Percentiles rank a stretch among this genome's conserved stretches.
These are phyloP conservation scores for Neurospora tetraspora DNA, from an alignment of 495 filamentous ascomycete genomes.

Conservation along the genomic window DNA sequence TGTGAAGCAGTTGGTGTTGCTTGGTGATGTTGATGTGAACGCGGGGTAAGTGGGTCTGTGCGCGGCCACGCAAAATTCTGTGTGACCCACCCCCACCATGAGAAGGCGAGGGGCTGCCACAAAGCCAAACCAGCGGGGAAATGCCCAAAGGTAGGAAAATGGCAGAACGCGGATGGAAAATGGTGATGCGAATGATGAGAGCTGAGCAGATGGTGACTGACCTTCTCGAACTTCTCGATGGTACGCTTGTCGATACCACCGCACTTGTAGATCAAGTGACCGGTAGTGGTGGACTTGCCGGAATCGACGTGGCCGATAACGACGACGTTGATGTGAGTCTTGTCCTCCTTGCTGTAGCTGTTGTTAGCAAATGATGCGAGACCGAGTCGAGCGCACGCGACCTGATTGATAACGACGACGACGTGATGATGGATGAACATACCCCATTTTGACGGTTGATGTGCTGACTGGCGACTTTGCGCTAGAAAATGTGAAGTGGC, in stretches of 20 bases:
- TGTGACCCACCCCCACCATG: constrained; percentile 24
- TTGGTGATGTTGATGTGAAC: neutral
- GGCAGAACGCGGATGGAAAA: neutral
- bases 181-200: constrained; percentile 2
- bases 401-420: neutral
- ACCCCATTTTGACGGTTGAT: constrained; percentile 25
- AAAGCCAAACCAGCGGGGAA: constrained; percentile 13
- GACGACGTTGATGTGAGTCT: constrained; percentile 91
- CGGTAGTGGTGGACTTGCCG: constrained; percentile 94
- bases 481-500: constrained; percentile 20
- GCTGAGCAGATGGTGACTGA: constrained; percentile 33
- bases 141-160: constrained; percentile 7
- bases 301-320: constrained; percentile 99
- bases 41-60: constrained; percentile 22
- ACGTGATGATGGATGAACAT: constrained; percentile 3
- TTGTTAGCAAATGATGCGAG: constrained; percentile 12
- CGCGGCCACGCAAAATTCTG: constrained; percentile 12
- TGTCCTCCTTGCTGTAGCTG: constrained; percentile 62
- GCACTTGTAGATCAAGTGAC: constrained; percentile 99
- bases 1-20: neutral
- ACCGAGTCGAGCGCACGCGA: neutral
- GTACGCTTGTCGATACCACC: constrained; percentile 99
- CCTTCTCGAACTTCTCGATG: constrained; percentile 99
- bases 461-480: constrained; percentile 12
- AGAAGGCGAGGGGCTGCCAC: constrained; percentile 18